Evolutionary conservation across 257 asterid species (phyloP).

Genomic region (Avicennia marina): DNA sequence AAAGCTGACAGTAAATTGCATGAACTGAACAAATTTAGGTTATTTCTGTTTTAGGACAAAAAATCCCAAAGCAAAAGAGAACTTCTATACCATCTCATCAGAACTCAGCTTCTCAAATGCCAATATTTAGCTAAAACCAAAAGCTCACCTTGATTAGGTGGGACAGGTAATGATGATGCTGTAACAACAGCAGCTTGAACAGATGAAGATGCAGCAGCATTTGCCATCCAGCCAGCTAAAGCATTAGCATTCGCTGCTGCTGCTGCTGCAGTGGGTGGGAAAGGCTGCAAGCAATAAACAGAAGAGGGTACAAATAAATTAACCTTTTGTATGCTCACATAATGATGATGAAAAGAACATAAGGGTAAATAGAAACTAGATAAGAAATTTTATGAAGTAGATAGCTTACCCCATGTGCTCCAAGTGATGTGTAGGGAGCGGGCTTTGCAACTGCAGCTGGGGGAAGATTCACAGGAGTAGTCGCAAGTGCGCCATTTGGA

Average conservation of each 20-base stretch:
- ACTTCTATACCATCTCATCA: not conserved
- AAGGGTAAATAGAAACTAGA: conserved; percentile 8
- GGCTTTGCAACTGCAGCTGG: conserved; percentile 76
- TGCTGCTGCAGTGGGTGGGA: conserved; percentile 79
- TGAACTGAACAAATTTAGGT: not conserved
- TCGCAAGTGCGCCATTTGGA: conserved; percentile 81
- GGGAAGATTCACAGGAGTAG: conserved; percentile 76
- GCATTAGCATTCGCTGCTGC: conserved; percentile 84
- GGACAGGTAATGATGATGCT: conserved; percentile 83
- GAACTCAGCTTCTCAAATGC: conserved; percentile 17
- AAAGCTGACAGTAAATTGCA: conserved; percentile 6
- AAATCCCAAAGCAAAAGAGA: not conserved
- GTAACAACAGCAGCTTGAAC: conserved; percentile 96
- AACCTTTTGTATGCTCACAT: not conserved
- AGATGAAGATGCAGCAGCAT: conserved; percentile 92
- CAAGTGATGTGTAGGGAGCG: conserved; percentile 65
- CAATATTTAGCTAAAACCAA: not conserved
- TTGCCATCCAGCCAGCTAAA: conserved; percentile 98
- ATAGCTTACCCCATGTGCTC: conserved; percentile 78
- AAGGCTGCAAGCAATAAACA: conserved; percentile 57
- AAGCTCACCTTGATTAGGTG: conserved; percentile 73
- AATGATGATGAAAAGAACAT: conserved; percentile 7
- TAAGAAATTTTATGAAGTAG: not conserved
- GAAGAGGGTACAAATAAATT: not conserved
- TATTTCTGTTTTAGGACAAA: too few species aligned